Conservation (phyloP, 345 rosid species). For the Lepidium didymum region DNA sequence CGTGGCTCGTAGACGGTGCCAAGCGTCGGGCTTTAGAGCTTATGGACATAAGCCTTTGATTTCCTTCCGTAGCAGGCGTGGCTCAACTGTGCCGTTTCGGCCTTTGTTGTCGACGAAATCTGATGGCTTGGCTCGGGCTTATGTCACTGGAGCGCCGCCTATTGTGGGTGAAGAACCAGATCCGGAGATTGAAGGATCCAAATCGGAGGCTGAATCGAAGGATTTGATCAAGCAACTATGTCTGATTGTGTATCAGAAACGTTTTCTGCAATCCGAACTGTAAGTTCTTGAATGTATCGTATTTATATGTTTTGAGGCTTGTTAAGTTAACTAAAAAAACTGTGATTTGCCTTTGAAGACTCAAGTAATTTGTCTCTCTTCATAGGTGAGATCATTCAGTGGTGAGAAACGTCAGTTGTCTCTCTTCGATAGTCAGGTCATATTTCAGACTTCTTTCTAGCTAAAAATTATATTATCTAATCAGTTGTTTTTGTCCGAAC, state of each 20-base stretch:
- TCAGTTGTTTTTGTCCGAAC: not conserved
- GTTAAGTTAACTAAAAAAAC: not conserved
- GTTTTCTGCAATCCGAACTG: slow-evolving; percentile 90
- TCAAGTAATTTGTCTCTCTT: slow-evolving; percentile 13
- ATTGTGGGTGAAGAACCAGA: slow-evolving; percentile 53
- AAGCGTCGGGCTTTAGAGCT: slow-evolving; percentile 3
- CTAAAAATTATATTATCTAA: not conserved
- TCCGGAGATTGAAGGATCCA: slow-evolving; percentile 34
- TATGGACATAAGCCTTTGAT: not conserved
- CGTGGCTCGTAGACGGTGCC: not conserved
- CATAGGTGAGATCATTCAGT: slow-evolving; percentile 92
- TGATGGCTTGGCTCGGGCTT: slow-evolving; percentile 39
- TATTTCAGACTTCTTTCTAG: not conserved
- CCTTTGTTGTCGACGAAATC: slow-evolving; percentile 8
- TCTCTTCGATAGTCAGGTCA: slow-evolving; percentile 78
- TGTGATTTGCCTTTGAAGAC: slow-evolving; percentile 4
- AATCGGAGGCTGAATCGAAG: slow-evolving; percentile 25
- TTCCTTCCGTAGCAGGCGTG: slow-evolving; percentile 18
- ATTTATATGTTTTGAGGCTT: not conserved
- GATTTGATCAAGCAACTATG: slow-evolving; percentile 80
- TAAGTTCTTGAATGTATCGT: slow-evolving; percentile 32
- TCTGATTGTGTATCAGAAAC: slow-evolving; percentile 92
- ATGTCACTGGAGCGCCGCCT: slow-evolving; percentile 75
- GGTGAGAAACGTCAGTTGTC: slow-evolving; percentile 93
- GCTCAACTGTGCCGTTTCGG: slow-evolving; percentile 33